Evolutionary conservation across 495 filamentous ascomycete genomes (phyloP), one percentile per base, ranked within the genome.

Genomic region (Talaromyces trachyspermus): DNA sequence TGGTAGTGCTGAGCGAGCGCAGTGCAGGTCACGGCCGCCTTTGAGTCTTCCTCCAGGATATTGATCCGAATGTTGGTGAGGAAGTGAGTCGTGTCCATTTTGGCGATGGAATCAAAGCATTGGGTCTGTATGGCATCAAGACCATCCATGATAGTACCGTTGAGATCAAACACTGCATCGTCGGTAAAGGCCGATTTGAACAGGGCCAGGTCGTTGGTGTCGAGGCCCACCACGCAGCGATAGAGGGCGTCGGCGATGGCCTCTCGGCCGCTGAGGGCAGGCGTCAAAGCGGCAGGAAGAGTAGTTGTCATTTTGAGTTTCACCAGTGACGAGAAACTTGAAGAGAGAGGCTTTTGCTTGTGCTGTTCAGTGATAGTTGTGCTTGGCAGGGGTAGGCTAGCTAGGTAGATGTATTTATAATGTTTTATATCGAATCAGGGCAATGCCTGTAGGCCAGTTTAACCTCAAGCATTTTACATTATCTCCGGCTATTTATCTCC

Each of bases 81-180:
- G 22, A 56, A 51, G 43, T 67, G 64, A 1, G 60, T 67, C 9
- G 64, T 65, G 35, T 67, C 60, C 38, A 67, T 20, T 20, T 55
- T 55, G 10, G 51, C 30, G 38, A 67, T 39, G 0, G 18, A 6
- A 11, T 49, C 56, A 18, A 56, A 57, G n/a, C 49, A 50, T 4
- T 35, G 15, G 33, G 41, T 26, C 4, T 48, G 29, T 41, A 65
- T 59, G 0, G 48, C 50, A 2, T 46, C 5, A 1, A 59, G 46
- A 9, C 62, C 62, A 0, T 57, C 19, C 29, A 55, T 37, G 8
- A 49, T 5, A 0, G 18, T 12, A 7, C 49, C 55, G 48, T 60
- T 55, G 12, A 63, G 12, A 0, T 55, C 58, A 27, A 63, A 54
- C 2, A 29, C 52, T 12, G 43, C 36, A 6, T 42, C 37, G 6